phyloP scores from a whole-genome alignment of 129 eudicot species.

The Kitagawia praeruptora region DNA sequence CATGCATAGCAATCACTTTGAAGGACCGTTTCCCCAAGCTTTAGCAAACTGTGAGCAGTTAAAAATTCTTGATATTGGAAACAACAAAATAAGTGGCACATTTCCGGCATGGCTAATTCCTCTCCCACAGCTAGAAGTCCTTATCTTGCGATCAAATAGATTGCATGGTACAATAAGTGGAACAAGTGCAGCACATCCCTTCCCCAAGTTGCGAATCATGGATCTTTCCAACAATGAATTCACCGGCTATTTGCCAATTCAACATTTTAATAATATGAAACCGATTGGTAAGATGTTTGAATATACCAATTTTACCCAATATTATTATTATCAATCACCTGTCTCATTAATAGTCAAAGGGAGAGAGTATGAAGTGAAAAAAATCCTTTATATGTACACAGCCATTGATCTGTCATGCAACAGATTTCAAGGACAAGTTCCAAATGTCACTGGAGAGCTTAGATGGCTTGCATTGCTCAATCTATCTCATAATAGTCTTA shows the following conservation, averaged over 20 bases:
- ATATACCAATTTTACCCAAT: no score
- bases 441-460: not conserved
- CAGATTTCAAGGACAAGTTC: not conserved
- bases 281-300: no score
- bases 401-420: not conserved
- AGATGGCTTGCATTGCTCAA: not conserved
- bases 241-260: slow-evolving; percentile 3
- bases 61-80: not conserved
- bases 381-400: not conserved
- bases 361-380: not conserved
- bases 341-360: not conserved
- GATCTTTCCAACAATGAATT: slow-evolving; percentile 19
- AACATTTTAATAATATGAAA: not conserved
- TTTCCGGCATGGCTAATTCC: slow-evolving; percentile 12
- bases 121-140: slow-evolving; percentile 8
- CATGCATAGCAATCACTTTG: not conserved
- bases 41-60: not conserved
- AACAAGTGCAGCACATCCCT: not conserved
- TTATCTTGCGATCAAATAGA: slow-evolving; percentile 6
- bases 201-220: slow-evolving; percentile 12
- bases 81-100: not conserved
- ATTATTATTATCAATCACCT: no score
- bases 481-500: slow-evolving; percentile 1
- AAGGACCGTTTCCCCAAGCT: not conserved
- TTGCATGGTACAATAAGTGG: slow-evolving; percentile 3